phyloP scores from a whole-genome alignment of 192 early-diverging fungal species.

The Haplosporangium gracile region DNA sequence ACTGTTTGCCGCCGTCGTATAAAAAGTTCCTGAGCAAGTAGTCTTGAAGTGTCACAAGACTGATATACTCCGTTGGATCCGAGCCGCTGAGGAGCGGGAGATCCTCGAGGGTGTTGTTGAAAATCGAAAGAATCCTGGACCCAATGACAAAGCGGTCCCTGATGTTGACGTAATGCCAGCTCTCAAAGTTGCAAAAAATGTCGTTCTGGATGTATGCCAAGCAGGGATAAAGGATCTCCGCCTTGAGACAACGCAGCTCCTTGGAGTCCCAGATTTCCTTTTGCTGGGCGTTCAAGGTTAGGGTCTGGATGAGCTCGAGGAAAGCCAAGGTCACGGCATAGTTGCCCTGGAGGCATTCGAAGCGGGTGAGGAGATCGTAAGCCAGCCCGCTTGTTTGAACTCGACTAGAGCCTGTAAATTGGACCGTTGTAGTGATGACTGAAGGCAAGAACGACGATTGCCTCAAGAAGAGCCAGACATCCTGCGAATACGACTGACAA shows the following conservation, averaged over 20 bases:
- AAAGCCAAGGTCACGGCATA: conserved; percentile 56
- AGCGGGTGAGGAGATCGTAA: conserved; percentile 19
- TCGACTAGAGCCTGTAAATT: conserved; percentile 36
- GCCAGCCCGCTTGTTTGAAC: conserved; percentile 48
- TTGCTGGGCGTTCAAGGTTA: conserved; percentile 40
- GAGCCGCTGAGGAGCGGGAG: conserved; percentile 25
- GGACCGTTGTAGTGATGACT: conserved; percentile 44
- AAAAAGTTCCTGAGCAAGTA: conserved; percentile 59
- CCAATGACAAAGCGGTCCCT: conserved; percentile 49
- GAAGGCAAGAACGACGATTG: conserved; percentile 41
- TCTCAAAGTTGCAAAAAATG: conserved; percentile 58
- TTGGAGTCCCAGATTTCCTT: conserved; percentile 43
- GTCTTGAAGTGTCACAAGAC: conserved; percentile 51
- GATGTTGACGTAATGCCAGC: conserved; percentile 58
- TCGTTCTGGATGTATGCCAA: conserved; percentile 51
- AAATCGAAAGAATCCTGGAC: conserved; percentile 44
- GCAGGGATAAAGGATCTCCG: conserved; percentile 51
- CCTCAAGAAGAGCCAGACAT: conserved; percentile 47
- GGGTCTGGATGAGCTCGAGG: conserved; percentile 35
- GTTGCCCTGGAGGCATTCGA: conserved; percentile 45
- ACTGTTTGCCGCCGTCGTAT: conserved; percentile 62
- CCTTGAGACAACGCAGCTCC: conserved; percentile 47
- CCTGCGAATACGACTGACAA: conserved; percentile 22
- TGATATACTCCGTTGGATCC: conserved; percentile 8
- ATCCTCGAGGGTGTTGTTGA: conserved; percentile 50